Conservation (phyloP, 202 grass and related monocot species). For the Musa balbisiana region DNA sequence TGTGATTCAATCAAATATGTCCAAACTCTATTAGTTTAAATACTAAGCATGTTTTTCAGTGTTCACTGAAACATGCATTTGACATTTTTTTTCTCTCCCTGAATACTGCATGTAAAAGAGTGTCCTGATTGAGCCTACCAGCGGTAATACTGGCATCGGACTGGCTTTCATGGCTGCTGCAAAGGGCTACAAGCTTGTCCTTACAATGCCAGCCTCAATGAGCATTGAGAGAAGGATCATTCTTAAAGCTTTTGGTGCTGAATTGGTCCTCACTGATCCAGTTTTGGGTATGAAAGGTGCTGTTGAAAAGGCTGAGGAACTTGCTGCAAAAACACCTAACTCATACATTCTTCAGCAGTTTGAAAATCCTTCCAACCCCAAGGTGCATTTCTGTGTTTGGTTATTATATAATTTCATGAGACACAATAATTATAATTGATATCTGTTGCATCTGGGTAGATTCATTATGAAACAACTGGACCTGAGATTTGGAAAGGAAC, state of each 20-base stretch:
- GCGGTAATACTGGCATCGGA: slow-evolving; percentile 66
- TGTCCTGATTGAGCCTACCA: slow-evolving; percentile 70
- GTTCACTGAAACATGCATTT: background rate
- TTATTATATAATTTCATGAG: background rate
- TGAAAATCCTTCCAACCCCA: slow-evolving; percentile 54
- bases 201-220: slow-evolving; percentile 74
- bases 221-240: slow-evolving; percentile 50
- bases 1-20: background rate
- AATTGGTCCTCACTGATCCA: slow-evolving; percentile 60
- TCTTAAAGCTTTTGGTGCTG: slow-evolving; percentile 60
- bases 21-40: background rate
- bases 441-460: background rate
- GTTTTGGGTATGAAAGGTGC: slow-evolving; percentile 49
- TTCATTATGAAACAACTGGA: slow-evolving; percentile 56
- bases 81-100: background rate
- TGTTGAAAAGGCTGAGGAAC: slow-evolving; percentile 52
- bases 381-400: slow-evolving; percentile 21
- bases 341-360: slow-evolving; percentile 72
- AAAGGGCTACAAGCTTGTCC: slow-evolving; percentile 55
- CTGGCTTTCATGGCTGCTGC: slow-evolving; percentile 65
- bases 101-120: slow-evolving; percentile 28
- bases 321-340: slow-evolving; percentile 49
- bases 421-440: background rate
- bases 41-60: background rate
- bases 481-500: slow-evolving; percentile 50